phyloP scores from a whole-genome alignment of 2,329 filamentous ascomycete genomes.

The Penicillium sp. region DNA sequence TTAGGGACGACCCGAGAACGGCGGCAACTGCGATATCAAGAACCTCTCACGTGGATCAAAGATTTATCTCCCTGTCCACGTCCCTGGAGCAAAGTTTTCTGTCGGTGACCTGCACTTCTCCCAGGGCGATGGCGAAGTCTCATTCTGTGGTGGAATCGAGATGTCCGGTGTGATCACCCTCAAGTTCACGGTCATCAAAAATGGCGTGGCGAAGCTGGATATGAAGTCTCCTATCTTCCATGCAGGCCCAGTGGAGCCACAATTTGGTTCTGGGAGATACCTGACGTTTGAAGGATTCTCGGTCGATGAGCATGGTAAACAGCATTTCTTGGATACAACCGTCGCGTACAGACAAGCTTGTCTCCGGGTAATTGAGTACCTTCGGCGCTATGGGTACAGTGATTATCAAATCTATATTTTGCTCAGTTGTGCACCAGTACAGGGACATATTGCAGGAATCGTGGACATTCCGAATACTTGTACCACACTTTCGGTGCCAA shows the following conservation, averaged over 20 bases:
- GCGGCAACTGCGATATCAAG: conserved; percentile 91
- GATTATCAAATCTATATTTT: conserved; percentile 84
- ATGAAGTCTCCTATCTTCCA: conserved; percentile 85
- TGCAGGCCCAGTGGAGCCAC: conserved; percentile 82
- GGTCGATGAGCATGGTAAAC: conserved; percentile 84
- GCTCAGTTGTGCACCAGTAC: conserved; percentile 80
- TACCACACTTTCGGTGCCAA: conserved; percentile 82
- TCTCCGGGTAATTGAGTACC: conserved; percentile 76
- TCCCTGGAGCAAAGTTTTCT: conserved; percentile 82
- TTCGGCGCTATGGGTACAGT: conserved; percentile 68
- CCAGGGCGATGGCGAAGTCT: conserved; percentile 88
- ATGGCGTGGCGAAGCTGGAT: conserved; percentile 70
- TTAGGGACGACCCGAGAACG: conserved; percentile 74
- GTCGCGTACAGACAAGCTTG: conserved; percentile 84
- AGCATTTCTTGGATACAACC: conserved; percentile 84
- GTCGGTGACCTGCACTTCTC: conserved; percentile 88
- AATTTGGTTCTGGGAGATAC: conserved; percentile 79
- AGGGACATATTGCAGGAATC: conserved; percentile 85
- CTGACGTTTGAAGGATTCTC: conserved; percentile 89
- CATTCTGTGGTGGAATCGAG: conserved; percentile 86
- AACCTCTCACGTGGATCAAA: conserved; percentile 77
- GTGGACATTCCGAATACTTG: conserved; percentile 91
- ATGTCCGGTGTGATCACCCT: conserved; percentile 92
- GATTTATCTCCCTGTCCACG: conserved; percentile 85
- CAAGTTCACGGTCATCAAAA: conserved; percentile 85